Conservation (phyloP, 352 stramenopile genomes). For the Phytophthora pseudosyringae region DNA sequence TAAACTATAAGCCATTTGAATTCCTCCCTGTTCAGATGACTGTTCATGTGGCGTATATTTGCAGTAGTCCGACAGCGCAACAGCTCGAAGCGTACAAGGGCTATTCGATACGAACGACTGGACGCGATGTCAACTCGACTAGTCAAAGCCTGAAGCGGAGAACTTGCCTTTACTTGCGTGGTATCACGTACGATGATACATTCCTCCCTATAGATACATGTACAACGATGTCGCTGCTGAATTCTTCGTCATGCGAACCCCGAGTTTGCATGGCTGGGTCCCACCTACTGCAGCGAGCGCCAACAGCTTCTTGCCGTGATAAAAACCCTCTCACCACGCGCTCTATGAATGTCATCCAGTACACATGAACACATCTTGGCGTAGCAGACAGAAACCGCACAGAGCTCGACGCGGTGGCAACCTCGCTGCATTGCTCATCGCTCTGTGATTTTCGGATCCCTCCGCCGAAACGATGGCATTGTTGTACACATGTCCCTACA, state of each 20-base stretch:
- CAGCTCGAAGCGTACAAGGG: background rate
- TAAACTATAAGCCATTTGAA: constrained; percentile 15
- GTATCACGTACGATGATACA: background rate
- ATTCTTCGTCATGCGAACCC: background rate
- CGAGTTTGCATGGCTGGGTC: too few species aligned
- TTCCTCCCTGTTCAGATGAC: background rate
- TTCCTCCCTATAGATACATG: background rate
- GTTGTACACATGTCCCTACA: constrained; percentile 2
- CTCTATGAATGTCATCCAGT: constrained; percentile 15
- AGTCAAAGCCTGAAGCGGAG: constrained; percentile 1
- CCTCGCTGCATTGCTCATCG: background rate
- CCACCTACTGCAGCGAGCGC: background rate
- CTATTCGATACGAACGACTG: background rate
- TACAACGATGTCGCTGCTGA: background rate
- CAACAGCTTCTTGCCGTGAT: background rate
- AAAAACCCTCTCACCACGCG: too few species aligned
- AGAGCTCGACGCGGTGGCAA: background rate
- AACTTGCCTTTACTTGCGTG: constrained; percentile 21
- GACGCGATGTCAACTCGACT: background rate
- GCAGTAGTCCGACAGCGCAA: background rate
- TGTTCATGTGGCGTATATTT: background rate
- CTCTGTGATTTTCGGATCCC: constrained; percentile 13
- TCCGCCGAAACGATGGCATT: background rate
- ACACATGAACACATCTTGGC: background rate
- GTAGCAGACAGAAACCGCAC: background rate